Percentiles rank a stretch among this genome's conserved stretches.
Evolutionary conservation across 225 moss, liverwort and hornwort genomes (phyloP).

Genomic region (Physcomitrium patens): DNA sequence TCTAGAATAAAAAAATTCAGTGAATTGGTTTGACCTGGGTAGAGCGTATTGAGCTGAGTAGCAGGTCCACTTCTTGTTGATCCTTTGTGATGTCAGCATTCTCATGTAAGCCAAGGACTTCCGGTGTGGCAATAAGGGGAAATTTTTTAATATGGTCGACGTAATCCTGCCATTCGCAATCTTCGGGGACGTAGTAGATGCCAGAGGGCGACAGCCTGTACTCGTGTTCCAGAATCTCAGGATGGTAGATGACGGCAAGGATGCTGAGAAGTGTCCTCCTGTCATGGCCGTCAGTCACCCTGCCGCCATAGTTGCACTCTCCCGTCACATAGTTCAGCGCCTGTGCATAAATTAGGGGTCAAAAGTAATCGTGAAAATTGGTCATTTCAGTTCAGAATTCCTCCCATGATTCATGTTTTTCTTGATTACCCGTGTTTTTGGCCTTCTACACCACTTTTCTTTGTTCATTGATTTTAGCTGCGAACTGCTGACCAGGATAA

Average conservation of each 20-base stretch:
- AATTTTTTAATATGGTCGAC: constrained; percentile 77
- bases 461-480: no score
- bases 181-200: constrained; percentile 60
- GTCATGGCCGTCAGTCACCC: constrained; percentile 74
- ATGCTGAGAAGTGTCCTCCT: constrained; percentile 74
- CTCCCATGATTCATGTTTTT: no score
- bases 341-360: constrained; percentile 14
- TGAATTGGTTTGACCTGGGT: constrained; percentile 46
- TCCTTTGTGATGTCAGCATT: constrained; percentile 86
- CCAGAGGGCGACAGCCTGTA: constrained; percentile 71
- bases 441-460: no score
- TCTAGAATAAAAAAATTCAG: no score
- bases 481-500: not conserved
- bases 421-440: no score
- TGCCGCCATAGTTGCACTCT: constrained; percentile 86
- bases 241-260: constrained; percentile 64
- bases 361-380: no score
- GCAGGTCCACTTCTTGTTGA: constrained; percentile 71
- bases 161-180: constrained; percentile 65
- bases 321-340: constrained; percentile 75
- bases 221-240: constrained; percentile 65
- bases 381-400: not conserved
- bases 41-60: constrained; percentile 54
- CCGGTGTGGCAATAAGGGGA: constrained; percentile 74
- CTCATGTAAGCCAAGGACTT: constrained; percentile 78